Base-by-base conservation (phyloP, 805 yeast genomes). In the Isabelozyma rhagii region DNA sequence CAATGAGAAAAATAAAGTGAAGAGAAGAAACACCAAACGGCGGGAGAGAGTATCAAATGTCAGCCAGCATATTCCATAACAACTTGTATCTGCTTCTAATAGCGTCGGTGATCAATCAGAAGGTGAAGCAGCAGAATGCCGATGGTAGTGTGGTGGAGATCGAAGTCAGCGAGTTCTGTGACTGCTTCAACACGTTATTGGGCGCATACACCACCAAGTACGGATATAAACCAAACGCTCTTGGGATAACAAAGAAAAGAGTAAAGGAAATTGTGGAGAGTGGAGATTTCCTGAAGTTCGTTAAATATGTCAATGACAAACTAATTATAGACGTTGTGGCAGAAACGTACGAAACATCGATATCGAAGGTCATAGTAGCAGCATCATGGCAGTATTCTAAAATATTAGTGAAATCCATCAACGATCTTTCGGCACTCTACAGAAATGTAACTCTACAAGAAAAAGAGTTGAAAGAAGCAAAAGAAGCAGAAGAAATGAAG, bases 321-420 rank as follows among this genome's bases (percentile, higher is more conserved):
- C 4, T 41, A 8, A 17, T 9, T 18, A n/a, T 41, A 8, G 28
- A 41, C 10, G 10, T 27, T 3, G 28, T 41, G 10, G 27, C 44
- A 8, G 10, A n/a, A 15, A 21, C 7, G 10, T 41, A 21, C 17
- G 44, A 41, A 27, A 9, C 10, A 9, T 15, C 28, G 11, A 14
- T 41, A 17, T 13, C 44, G 7, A 21, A 41, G 1, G 11, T 21
- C 25, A 41, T 41, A 8, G 14, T 41, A n/a, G 10, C 44, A 14
- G 14, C 31, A 9, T 18, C 44, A 9, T 41, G 44, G 43, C 47
- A 50, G 39, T 65, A 65, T 45, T 53, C 60, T 1, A 54, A 55
- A 21, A 47, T 51, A 10, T 50, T 66, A 46, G 46, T 62, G 9
- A 59, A 57, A 29, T 59, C 58, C 43, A 53, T 66, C 28, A 60